phyloP scores from a whole-genome alignment of 768 basidiomycete genomes.

The Pulveroboletus sp. region DNA sequence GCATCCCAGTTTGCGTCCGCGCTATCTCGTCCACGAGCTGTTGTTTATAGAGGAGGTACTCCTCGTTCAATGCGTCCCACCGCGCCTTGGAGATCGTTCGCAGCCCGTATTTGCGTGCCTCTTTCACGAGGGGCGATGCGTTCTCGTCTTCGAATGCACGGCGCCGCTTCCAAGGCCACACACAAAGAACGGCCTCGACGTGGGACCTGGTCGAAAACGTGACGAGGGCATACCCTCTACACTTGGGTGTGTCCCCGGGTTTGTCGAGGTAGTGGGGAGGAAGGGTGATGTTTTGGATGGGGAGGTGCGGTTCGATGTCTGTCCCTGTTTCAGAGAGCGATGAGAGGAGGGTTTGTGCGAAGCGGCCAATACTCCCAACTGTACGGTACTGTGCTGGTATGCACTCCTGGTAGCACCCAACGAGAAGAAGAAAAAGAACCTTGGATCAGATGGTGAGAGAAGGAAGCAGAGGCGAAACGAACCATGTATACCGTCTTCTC shows the following conservation, averaged over 20 bases:
- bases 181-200: slow-evolving; percentile 37
- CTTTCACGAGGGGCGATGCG: slow-evolving; percentile 20
- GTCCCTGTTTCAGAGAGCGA: not conserved
- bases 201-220: slow-evolving; percentile 43
- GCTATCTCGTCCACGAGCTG: slow-evolving; percentile 46
- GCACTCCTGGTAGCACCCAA: slow-evolving; percentile 50
- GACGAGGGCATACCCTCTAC: slow-evolving; percentile 75
- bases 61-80: slow-evolving; percentile 63
- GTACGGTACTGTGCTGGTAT: slow-evolving; percentile 54
- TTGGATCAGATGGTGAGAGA: too few relatives aligned
- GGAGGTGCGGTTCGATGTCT: slow-evolving; percentile 4
- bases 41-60: slow-evolving; percentile 64
- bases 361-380: slow-evolving; percentile 44
- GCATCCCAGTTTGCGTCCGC: slow-evolving; percentile 2
- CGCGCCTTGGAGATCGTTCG: slow-evolving; percentile 48
- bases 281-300: slow-evolving; percentile 51
- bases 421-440: not conserved
- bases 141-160: not conserved
- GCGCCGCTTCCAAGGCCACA: slow-evolving; percentile 59
- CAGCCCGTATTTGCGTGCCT: slow-evolving; percentile 57
- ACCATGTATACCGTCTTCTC: slow-evolving; percentile 65
- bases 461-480: not conserved
- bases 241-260: slow-evolving; percentile 48
- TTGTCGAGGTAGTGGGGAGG: slow-evolving; percentile 63
- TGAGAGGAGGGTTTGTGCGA: slow-evolving; percentile 37